Evolutionary conservation across 805 yeast genomes (phyloP).

Genomic region (Kurtzmaniella fragi): DNA sequence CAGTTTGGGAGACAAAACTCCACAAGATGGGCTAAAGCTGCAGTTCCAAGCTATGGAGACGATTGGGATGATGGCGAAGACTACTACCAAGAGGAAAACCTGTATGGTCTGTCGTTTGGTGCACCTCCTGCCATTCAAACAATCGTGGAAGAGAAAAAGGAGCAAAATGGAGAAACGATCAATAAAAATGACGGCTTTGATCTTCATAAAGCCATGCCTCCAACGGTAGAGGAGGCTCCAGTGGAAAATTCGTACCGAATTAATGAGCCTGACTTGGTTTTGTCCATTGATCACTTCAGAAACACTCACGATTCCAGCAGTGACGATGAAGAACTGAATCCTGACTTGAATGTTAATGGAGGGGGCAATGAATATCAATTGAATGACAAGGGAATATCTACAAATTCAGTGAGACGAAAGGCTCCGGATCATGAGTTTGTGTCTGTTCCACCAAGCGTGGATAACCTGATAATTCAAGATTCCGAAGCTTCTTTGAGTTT

Average conservation of each 20-base stretch:
- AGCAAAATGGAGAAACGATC: slow-evolving; percentile 2
- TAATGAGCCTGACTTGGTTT: slow-evolving; percentile 16
- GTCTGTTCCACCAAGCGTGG: too few species aligned
- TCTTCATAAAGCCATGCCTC: too few species aligned
- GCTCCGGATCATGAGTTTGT: too few species aligned
- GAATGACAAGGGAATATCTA: too few species aligned
- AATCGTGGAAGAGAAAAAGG: slow-evolving; percentile 6
- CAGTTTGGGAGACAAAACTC: slow-evolving; percentile 39
- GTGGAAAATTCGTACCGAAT: background rate
- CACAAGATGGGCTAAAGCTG: slow-evolving; percentile 39
- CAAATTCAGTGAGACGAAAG: too few species aligned
- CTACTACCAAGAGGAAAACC: slow-evolving; percentile 10
- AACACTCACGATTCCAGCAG: slow-evolving; percentile 7
- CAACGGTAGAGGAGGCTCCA: background rate
- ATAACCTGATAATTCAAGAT: too few species aligned
- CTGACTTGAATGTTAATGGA: too few species aligned
- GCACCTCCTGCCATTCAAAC: slow-evolving; percentile 9
- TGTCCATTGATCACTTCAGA: slow-evolving; percentile 28
- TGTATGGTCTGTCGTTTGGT: background rate
- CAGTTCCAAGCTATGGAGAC: slow-evolving; percentile 39
- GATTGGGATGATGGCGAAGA: slow-evolving; percentile 38
- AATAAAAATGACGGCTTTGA: too few species aligned
- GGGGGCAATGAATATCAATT: background rate
- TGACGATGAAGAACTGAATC: slow-evolving; percentile 12
- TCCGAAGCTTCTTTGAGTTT: too few species aligned